Evolutionary conservation across 2,329 filamentous ascomycete species (phyloP).

Genomic region (Trichoderma gracile): DNA sequence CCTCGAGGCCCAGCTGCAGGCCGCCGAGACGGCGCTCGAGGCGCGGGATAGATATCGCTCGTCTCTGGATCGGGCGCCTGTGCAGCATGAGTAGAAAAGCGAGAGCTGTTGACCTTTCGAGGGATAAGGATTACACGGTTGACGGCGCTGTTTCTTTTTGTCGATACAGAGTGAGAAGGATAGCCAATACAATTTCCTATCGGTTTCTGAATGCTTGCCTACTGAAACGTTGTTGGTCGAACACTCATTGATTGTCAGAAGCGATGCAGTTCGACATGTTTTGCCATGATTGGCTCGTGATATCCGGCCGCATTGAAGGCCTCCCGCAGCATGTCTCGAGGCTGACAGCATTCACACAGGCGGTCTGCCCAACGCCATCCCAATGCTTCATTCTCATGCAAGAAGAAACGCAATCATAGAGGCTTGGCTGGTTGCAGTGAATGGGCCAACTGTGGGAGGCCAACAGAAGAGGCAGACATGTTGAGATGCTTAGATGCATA

Average conservation of each 20-base stretch:
- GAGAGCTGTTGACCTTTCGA: not conserved
- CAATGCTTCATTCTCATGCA: too few species aligned
- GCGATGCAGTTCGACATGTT: not conserved
- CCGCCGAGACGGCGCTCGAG: not conserved
- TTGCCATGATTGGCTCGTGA: not conserved
- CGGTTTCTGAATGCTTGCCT: not conserved
- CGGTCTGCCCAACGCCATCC: too few species aligned
- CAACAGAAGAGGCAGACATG: too few species aligned
- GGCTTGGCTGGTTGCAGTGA: too few species aligned
- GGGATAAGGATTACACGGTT: not conserved
- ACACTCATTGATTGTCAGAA: not conserved
- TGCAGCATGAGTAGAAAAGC: not conserved
- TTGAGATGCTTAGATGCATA: too few species aligned
- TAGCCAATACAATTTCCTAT: not conserved
- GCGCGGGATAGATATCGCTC: not conserved
- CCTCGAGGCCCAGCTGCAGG: constrained; percentile 9
- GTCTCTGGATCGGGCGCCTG: not conserved
- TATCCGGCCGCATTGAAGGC: constrained; percentile 8
- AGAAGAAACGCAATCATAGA: too few species aligned
- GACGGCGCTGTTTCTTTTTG: not conserved
- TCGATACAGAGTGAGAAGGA: too few species aligned
- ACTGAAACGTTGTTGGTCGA: not conserved
- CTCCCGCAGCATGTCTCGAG: not conserved
- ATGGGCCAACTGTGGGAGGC: too few species aligned
- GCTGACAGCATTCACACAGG: too few species aligned